A percentile compares a stretch with the other conserved stretches of the same genome.
These are phyloP conservation scores for Hyaloscypha bicolor DNA, from an alignment of 495 filamentous ascomycete species.

Conservation along the genomic window DNA sequence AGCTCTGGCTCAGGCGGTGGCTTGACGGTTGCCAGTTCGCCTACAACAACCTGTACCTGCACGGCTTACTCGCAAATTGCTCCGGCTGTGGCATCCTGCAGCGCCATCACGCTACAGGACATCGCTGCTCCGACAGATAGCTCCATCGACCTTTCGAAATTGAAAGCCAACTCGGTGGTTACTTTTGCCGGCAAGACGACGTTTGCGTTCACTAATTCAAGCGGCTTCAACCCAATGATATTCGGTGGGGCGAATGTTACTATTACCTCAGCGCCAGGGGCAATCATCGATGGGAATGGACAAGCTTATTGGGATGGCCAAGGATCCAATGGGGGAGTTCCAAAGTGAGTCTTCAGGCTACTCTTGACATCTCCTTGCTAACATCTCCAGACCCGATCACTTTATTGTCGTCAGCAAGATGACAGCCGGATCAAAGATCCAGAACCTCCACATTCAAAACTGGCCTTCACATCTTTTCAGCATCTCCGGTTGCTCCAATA, in stretches of 20 bases:
- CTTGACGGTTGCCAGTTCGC: not conserved
- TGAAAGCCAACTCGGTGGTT: constrained; percentile 43
- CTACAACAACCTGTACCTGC: constrained; percentile 7
- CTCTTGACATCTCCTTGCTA: not conserved
- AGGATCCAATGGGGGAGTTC: constrained; percentile 48
- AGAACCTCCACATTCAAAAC: constrained; percentile 46
- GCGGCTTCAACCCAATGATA: constrained; percentile 42
- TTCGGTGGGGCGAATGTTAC: constrained; percentile 45
- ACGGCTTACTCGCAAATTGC: constrained; percentile 42
- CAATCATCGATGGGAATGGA: constrained; percentile 50
- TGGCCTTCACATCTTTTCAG: constrained; percentile 46
- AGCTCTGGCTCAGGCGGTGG: not conserved
- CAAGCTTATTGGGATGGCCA: constrained; percentile 50
- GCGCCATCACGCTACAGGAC: constrained; percentile 41
- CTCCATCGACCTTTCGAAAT: constrained; percentile 41
- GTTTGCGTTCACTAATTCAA: constrained; percentile 41
- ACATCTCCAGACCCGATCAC: constrained; percentile 41
- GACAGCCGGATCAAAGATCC: constrained; percentile 37
- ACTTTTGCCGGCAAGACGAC: constrained; percentile 46
- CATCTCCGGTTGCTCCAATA: constrained; percentile 35
- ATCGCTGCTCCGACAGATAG: constrained; percentile 40
- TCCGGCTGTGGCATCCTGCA: constrained; percentile 45
- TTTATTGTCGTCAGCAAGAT: constrained; percentile 48
- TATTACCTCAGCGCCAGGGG: constrained; percentile 41
- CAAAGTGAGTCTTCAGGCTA: constrained; percentile 35